A percentile compares a stretch with the other conserved stretches of the same genome.
These are phyloP conservation scores for Solanum neorickii DNA, from an alignment of 257 asterid genomes.

Conservation along the genomic window DNA sequence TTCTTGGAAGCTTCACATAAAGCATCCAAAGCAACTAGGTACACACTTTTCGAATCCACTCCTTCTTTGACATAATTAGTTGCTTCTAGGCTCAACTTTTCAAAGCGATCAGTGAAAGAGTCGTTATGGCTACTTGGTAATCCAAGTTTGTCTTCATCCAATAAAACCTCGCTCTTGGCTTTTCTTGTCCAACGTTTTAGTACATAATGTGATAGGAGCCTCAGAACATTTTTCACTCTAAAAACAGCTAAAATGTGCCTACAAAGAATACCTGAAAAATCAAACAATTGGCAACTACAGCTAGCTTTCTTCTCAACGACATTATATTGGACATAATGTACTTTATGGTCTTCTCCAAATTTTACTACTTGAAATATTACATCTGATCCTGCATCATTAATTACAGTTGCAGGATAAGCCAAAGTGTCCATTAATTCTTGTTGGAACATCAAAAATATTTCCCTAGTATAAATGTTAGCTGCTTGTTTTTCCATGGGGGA, in stretches of 20 bases:
- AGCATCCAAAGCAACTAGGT: conserved; percentile 55
- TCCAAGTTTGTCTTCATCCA: conserved; percentile 50
- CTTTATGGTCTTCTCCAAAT: conserved; percentile 75
- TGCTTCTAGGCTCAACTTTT: conserved; percentile 73
- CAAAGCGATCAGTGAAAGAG: conserved; percentile 76
- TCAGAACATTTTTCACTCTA: conserved; percentile 81
- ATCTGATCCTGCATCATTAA: conserved; percentile 61
- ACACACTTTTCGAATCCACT: conserved; percentile 45
- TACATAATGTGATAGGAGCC: conserved; percentile 65
- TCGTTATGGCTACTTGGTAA: conserved; percentile 60
- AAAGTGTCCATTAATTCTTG: conserved; percentile 80
- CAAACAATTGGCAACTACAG: conserved; percentile 90
- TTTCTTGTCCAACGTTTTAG: conserved; percentile 87
- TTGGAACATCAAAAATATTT: conserved; percentile 67
- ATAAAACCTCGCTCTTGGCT: conserved; percentile 60
- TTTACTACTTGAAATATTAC: conserved; percentile 64
- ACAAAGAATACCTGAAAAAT: conserved; percentile 82
- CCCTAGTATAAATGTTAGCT: conserved; percentile 69
- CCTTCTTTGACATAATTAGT: conserved; percentile 74
- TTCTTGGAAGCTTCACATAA: conserved; percentile 57
- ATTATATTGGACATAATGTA: conserved; percentile 60
- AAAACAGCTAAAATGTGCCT: conserved; percentile 79
- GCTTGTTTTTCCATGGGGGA: conserved; percentile 98
- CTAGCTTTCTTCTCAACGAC: conserved; percentile 67
- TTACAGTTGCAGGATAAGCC: conserved; percentile 65